Evolutionary conservation across 169 alveolate species (phyloP).

Genomic region (Plasmodium ovale): DNA sequence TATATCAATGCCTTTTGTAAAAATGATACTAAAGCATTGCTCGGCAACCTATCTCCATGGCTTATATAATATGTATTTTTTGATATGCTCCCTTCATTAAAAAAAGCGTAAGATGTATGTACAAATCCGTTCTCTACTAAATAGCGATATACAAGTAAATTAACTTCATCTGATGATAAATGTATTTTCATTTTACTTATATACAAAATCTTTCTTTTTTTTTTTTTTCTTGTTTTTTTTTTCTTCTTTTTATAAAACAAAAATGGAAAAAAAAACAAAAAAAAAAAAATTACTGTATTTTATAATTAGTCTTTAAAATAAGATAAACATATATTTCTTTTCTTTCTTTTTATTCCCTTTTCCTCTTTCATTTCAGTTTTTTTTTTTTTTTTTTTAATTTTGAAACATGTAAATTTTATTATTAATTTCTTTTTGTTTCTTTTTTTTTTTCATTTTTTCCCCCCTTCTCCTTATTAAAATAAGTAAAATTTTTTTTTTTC

Average conservation of each 20-base stretch:
- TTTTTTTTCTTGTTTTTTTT: not conserved
- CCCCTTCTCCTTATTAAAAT: no score
- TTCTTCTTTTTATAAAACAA: conserved; percentile 13
- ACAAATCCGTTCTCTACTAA: conserved; percentile 90
- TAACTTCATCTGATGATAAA: conserved; percentile 91
- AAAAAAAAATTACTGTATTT: not conserved
- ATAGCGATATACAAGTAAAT: conserved; percentile 89
- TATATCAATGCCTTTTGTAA: conserved; percentile 92
- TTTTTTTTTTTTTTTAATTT: not conserved
- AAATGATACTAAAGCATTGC: conserved; percentile 89
- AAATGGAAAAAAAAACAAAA: conserved; percentile 4
- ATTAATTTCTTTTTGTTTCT: no score
- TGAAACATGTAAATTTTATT: not conserved
- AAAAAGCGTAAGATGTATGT: conserved; percentile 90
- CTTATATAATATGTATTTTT: conserved; percentile 87
- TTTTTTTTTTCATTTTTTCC: no score
- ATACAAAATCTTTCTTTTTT: conserved; percentile 4
- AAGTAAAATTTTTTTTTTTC: no score
- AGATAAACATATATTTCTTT: not conserved
- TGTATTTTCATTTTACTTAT: conserved; percentile 87
- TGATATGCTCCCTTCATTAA: conserved; percentile 87
- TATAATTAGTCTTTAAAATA: no score
- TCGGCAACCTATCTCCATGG: conserved; percentile 90
- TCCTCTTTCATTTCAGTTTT: not conserved
- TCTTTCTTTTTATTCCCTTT: not conserved